Percentiles rank a stretch among this genome's conserved stretches.
Conservation (phyloP, 306 rosid genomes). For the Abrus pulchellus region DNA sequence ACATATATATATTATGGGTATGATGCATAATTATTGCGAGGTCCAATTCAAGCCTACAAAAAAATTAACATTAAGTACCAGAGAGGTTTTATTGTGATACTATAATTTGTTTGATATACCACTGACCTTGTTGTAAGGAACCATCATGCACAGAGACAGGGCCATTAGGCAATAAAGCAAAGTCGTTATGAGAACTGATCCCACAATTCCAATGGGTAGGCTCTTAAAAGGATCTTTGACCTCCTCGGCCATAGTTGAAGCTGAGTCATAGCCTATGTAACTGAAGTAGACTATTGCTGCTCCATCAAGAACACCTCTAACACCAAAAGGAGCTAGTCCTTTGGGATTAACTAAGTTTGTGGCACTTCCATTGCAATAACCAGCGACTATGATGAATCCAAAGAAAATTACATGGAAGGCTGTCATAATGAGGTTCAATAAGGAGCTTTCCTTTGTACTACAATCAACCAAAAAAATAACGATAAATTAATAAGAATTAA, state of each 20-base stretch:
- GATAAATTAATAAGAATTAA: neutral
- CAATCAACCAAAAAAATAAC: slow-evolving; percentile 35
- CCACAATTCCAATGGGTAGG: slow-evolving; percentile 88
- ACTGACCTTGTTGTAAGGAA: slow-evolving; percentile 81
- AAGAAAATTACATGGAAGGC: slow-evolving; percentile 87
- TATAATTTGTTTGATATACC: neutral
- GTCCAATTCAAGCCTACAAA: slow-evolving; percentile 33
- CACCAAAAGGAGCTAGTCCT: slow-evolving; percentile 83
- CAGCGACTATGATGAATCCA: slow-evolving; percentile 83
- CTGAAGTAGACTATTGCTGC: slow-evolving; percentile 93
- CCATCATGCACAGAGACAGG: slow-evolving; percentile 78
- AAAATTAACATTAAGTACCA: neutral
- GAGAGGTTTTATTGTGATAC: neutral
- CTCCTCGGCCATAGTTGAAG: slow-evolving; percentile 97
- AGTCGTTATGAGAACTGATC: slow-evolving; percentile 89
- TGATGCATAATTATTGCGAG: neutral
- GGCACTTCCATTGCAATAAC: slow-evolving; percentile 74
- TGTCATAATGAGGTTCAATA: slow-evolving; percentile 87
- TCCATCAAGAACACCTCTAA: slow-evolving; percentile 82
- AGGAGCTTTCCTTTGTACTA: slow-evolving; percentile 97
- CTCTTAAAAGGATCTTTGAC: slow-evolving; percentile 74
- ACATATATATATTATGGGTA: neutral
- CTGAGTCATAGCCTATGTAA: slow-evolving; percentile 95
- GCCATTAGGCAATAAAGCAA: slow-evolving; percentile 90
- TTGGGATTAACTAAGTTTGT: slow-evolving; percentile 73